A percentile compares a stretch with the other conserved stretches of the same genome.
These are phyloP conservation scores for Wallacemonas sp. DNA, from an alignment of 208 protist genomes.

Conservation along the genomic window DNA sequence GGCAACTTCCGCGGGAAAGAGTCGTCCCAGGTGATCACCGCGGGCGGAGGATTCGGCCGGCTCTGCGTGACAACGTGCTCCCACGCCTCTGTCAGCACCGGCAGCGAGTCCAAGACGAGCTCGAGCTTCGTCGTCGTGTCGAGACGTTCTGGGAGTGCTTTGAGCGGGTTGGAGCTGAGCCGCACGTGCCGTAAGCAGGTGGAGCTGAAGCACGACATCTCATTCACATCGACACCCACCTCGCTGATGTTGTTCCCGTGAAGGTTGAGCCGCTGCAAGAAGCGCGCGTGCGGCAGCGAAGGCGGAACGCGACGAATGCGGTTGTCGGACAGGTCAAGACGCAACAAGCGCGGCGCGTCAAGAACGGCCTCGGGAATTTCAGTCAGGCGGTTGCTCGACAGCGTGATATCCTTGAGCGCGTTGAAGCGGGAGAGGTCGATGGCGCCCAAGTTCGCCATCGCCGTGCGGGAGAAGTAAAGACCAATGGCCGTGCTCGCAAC, in stretches of 20 bases:
- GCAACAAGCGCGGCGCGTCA: conserved; percentile 45
- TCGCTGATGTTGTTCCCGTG: conserved; percentile 61
- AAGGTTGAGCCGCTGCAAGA: conserved; percentile 63
- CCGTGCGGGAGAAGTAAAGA: conserved; percentile 49
- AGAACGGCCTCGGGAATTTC: conserved; percentile 66
- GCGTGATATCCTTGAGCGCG: conserved; percentile 48
- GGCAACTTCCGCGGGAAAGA: conserved; percentile 47
- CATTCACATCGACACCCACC: conserved; percentile 31
- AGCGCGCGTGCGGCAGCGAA: conserved; percentile 26
- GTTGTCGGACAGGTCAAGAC: conserved; percentile 78
- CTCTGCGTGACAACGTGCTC: conserved; percentile 20
- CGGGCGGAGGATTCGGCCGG: conserved; percentile 8
- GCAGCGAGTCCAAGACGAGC: conserved; percentile 73
- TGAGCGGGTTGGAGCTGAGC: conserved; percentile 69
- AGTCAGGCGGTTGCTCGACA: conserved; percentile 57
- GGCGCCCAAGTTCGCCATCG: conserved; percentile 23
- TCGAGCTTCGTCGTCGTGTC: conserved; percentile 52
- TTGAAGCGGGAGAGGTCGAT: conserved; percentile 45
- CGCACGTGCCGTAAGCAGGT: conserved; percentile 62
- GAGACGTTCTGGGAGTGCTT: conserved; percentile 46
- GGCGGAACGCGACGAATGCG: conserved; percentile 54
- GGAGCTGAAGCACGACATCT: conserved; percentile 54
- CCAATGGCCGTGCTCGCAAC: conserved; percentile 19
- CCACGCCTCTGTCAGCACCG: conserved; percentile 71
- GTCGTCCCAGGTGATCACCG: conserved; percentile 76